Percentiles rank a stretch among this genome's conserved stretches.
These are phyloP conservation scores for Phialemoniopsis sp. DNA, from an alignment of 2,329 filamentous ascomycete species.

Conservation along the genomic window DNA sequence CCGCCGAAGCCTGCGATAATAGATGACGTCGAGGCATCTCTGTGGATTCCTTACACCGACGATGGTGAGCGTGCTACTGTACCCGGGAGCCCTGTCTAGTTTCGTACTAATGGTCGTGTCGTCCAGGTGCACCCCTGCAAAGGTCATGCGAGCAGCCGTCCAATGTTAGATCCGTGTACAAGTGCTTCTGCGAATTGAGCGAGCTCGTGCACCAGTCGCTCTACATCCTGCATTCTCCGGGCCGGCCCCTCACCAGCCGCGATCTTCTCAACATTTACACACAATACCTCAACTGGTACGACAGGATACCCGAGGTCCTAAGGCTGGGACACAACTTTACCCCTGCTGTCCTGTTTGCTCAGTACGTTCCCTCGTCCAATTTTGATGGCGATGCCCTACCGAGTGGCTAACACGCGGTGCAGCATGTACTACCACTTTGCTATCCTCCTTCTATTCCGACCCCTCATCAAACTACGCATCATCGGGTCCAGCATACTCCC, in stretches of 20 bases:
- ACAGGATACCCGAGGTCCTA: conserved; percentile 59
- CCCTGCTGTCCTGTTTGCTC: conserved; percentile 68
- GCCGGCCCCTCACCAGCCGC: conserved; percentile 58
- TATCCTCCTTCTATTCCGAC: conserved; percentile 70
- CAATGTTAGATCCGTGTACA: conserved; percentile 64
- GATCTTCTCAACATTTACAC: conserved; percentile 62
- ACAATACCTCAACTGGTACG: conserved; percentile 69
- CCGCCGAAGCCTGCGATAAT: conserved; percentile 58
- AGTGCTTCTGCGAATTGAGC: conserved; percentile 67
- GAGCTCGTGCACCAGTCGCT: conserved; percentile 70
- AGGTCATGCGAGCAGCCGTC: conserved; percentile 57
- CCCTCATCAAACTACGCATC: conserved; percentile 62
- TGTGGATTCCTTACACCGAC: conserved; percentile 57
- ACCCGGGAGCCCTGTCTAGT: background rate
- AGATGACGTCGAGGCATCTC: conserved; percentile 52
- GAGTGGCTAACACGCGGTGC: too few species aligned
- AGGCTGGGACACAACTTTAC: conserved; percentile 65
- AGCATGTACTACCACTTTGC: conserved; percentile 70
- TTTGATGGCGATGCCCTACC: too few species aligned
- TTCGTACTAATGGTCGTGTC: conserved; percentile 7
- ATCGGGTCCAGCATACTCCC: conserved; percentile 60
- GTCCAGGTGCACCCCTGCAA: conserved; percentile 45
- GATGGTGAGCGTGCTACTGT: conserved; percentile 36
- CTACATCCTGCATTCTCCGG: conserved; percentile 69
- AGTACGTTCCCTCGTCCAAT: conserved; percentile 47